Base-by-base conservation (phyloP, 2,329 filamentous ascomycete species). In the Hypoxylon sp. region DNA sequence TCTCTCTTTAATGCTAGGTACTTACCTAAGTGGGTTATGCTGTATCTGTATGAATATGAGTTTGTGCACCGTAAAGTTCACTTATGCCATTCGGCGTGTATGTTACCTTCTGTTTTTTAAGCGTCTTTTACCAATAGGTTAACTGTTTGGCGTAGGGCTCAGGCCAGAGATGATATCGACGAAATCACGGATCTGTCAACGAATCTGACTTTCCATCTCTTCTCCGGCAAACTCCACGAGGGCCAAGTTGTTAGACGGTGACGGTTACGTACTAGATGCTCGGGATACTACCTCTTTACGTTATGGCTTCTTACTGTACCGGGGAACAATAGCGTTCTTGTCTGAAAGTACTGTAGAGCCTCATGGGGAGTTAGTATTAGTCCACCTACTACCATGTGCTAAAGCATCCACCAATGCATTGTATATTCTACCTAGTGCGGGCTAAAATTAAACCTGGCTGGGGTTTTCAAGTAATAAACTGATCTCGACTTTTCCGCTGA, bases 231-330 rank as follows among this genome's bases (percentile, higher is more conserved):
- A 52, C 29, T 67, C 48, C 47, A 53, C 61, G 57, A 65, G 35
- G 67, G 52, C 47, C 11, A 50, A 39, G 51, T 61, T 62, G 15
- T 48, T 65, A 55, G 53, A 59, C n/a, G 53, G 62, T 42, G 62
- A 51, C 35, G 39, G 63, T 56, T 58, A 48, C 59, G 64, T 54
- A 58, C 68, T 64, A 68, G 58, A 60, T 58, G 42, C 29, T 65
- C 65, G 65, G 65, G 68, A 70, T 70, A 68, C 68, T 56, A 70
- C 65, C 55, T 62, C 51, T 70, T 68, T 62, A 60, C 62, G 62
- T 68, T 66, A 65, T 65, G 57, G 64, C 60, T 65, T 65, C 59
- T 59, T 50, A 37, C 48, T 58, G 52, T 37, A 35, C 48, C 62
- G 52, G 62, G 61, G 57, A 68, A 63, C 46, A 55, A 53, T 51